Conservation (phyloP, 768 basidiomycete species). For the Kwoniella heveanensis region DNA sequence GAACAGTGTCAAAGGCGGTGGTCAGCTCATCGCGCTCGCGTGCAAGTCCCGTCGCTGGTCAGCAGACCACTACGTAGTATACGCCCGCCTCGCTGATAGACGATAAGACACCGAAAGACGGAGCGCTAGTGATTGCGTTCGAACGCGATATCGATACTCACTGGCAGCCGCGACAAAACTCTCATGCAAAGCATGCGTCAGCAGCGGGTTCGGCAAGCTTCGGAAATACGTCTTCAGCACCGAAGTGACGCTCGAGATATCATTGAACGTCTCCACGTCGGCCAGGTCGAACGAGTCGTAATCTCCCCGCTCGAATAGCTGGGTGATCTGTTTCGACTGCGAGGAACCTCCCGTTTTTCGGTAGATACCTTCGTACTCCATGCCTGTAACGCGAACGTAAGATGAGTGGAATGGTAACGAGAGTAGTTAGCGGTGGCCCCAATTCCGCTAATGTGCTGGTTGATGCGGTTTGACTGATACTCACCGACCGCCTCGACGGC, state of each 20-base stretch:
- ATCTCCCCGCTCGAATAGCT: conserved; percentile 90
- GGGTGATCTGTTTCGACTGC: conserved; percentile 89
- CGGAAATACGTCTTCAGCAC: conserved; percentile 97
- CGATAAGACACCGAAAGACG: too few relatives aligned
- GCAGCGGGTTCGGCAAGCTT: conserved; percentile 81
- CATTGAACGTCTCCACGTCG: conserved; percentile 89
- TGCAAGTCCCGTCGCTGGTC: not conserved
- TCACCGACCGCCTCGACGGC: conserved; percentile 85
- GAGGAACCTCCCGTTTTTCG: conserved; percentile 93
- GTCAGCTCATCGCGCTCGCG: not conserved
- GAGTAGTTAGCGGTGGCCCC: too few relatives aligned
- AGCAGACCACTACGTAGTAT: too few relatives aligned
- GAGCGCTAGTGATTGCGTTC: too few relatives aligned
- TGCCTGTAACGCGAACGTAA: conserved; percentile 62
- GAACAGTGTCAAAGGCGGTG: too few relatives aligned
- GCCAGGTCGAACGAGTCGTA: conserved; percentile 83
- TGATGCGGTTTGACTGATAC: too few relatives aligned
- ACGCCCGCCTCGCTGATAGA: too few relatives aligned
- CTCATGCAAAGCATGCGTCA: conserved; percentile 89
- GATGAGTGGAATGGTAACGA: too few relatives aligned
- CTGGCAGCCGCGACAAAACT: conserved; percentile 78
- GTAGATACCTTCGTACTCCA: conserved; percentile 97
- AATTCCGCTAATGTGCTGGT: too few relatives aligned
- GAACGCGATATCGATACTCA: conserved; percentile 41
- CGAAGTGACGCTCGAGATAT: conserved; percentile 93